Evolutionary conservation across 352 stramenopile genomes (phyloP).

Genomic region (Peronospora tabacina): DNA sequence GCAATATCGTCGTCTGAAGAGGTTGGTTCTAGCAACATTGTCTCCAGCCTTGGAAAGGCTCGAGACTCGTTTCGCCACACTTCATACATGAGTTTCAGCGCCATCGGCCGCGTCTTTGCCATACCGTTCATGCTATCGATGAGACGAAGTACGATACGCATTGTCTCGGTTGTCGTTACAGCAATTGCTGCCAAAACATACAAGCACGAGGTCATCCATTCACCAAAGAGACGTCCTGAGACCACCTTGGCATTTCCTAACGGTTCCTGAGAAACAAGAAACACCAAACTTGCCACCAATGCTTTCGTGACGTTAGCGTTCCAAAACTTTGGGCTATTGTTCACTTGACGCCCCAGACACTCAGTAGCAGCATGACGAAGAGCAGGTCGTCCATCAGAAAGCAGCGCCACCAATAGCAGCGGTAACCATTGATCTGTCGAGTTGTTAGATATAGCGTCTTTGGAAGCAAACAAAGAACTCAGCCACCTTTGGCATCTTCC

Average conservation of each 20-base stretch:
- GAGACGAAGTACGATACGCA: slow-evolving; percentile 64
- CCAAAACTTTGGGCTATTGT: slow-evolving; percentile 29
- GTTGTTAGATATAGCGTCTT: slow-evolving; percentile 1
- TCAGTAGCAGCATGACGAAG: slow-evolving; percentile 20
- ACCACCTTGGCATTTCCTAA: slow-evolving; percentile 1
- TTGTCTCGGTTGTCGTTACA: slow-evolving; percentile 54
- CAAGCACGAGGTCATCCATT: slow-evolving; percentile 39
- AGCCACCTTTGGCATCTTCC: slow-evolving; percentile 29
- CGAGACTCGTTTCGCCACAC: slow-evolving; percentile 61
- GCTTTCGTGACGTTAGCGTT: slow-evolving; percentile 29
- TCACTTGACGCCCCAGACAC: slow-evolving; percentile 37
- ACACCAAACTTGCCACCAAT: slow-evolving; percentile 56
- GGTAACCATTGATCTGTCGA: slow-evolving; percentile 28
- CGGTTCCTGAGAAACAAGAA: slow-evolving; percentile 39
- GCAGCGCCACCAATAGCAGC: slow-evolving; percentile 31
- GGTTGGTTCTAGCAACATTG: slow-evolving; percentile 36
- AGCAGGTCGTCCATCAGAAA: slow-evolving; percentile 29
- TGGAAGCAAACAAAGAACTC: slow-evolving; percentile 26
- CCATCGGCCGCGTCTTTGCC: slow-evolving; percentile 31
- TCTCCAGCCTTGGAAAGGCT: slow-evolving; percentile 54
- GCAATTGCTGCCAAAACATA: slow-evolving; percentile 42
- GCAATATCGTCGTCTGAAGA: slow-evolving; percentile 26
- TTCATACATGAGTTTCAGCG: slow-evolving; percentile 47
- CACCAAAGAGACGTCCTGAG: slow-evolving; percentile 6
- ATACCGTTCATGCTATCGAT: slow-evolving; percentile 50